Conservation (phyloP, 371 early-diverging fungal species). For the Batkoa obscura region DNA sequence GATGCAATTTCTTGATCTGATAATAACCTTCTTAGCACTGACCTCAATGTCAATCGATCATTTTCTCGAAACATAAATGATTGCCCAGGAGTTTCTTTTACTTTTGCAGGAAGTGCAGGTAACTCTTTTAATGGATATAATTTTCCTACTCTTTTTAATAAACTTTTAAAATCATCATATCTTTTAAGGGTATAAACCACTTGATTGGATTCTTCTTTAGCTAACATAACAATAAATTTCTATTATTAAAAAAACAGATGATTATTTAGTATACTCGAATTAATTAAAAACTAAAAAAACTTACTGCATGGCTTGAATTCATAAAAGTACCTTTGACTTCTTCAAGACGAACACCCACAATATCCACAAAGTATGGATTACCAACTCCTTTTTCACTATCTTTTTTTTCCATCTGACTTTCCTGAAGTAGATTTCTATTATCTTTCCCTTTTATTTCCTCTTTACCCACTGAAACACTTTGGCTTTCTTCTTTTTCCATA, state of each 20-base stretch:
- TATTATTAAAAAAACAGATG: background rate
- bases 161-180: background rate
- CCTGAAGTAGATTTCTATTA: too few species aligned
- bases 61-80: slow-evolving; percentile 19
- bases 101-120: slow-evolving; percentile 4
- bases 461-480: too few species aligned
- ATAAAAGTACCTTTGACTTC: background rate
- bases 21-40: slow-evolving; percentile 23
- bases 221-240: background rate
- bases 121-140: slow-evolving; percentile 12
- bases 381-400: background rate
- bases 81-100: background rate
- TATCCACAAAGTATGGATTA: background rate
- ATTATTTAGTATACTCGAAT: background rate
- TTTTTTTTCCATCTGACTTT: background rate
- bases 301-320: background rate
- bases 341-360: slow-evolving; percentile 3
- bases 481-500: too few species aligned
- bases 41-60: slow-evolving; percentile 28
- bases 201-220: background rate
- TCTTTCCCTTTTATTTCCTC: too few species aligned
- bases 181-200: background rate
- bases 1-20: slow-evolving; percentile 17
- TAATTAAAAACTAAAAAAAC: background rate
- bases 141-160: slow-evolving; percentile 4